phyloP scores from a whole-genome alignment of 352 stramenopile genomes.

The Pythium brachiatum region DNA sequence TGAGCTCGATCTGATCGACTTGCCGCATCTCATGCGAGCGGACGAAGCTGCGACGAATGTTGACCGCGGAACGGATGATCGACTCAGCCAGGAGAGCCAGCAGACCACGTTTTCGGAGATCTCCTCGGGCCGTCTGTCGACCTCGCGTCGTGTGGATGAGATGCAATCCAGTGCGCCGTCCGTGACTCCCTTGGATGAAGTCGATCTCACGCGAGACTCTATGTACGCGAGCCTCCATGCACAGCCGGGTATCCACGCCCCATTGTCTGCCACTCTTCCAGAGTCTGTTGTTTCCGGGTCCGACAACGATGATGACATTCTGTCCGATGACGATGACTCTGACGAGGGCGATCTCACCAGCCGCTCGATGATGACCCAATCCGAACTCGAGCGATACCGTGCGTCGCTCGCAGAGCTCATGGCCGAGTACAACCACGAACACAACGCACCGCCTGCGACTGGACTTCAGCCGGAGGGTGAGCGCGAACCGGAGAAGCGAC shows the following conservation, averaged over 20 bases:
- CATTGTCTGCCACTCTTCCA: slow-evolving; percentile 6
- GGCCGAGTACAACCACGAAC: slow-evolving; percentile 45
- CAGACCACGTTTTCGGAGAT: slow-evolving; percentile 21
- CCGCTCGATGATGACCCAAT: slow-evolving; percentile 27
- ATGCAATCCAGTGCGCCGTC: not conserved
- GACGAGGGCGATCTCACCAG: slow-evolving; percentile 20
- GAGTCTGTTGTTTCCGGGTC: slow-evolving; percentile 22
- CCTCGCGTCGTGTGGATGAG: not conserved
- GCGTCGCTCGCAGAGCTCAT: slow-evolving; percentile 61
- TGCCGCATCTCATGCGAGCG: slow-evolving; percentile 72
- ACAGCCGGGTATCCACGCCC: slow-evolving; percentile 11
- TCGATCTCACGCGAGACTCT: not conserved
- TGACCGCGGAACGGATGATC: slow-evolving; percentile 18
- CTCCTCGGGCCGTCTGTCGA: slow-evolving; percentile 11
- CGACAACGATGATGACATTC: slow-evolving; percentile 20
- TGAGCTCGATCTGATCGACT: slow-evolving; percentile 65
- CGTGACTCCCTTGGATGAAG: not conserved
- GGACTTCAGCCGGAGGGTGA: slow-evolving; percentile 22
- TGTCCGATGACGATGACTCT: slow-evolving; percentile 11
- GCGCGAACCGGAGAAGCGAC: slow-evolving; percentile 8
- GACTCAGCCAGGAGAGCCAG: slow-evolving; percentile 27
- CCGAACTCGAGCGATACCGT: slow-evolving; percentile 40
- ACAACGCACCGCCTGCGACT: not conserved
- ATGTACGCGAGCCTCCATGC: slow-evolving; percentile 21
- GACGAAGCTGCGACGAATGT: slow-evolving; percentile 28